A percentile compares a stretch with the other conserved stretches of the same genome.
Evolutionary conservation across 148 eudicot genomes (phyloP).

Genomic region (Drosera capensis): DNA sequence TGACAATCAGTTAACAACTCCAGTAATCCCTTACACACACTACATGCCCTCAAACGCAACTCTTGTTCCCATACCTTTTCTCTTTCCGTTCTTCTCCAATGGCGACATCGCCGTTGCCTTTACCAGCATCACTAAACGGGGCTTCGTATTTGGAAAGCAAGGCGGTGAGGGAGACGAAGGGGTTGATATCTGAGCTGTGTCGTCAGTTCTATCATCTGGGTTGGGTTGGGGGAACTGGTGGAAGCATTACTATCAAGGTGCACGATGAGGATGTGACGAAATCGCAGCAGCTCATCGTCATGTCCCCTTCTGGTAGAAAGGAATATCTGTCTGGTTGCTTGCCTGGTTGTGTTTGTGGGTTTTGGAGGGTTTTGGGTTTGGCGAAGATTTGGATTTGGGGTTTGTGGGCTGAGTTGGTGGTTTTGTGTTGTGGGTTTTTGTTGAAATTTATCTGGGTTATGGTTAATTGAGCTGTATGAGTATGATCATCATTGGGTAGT

Average conservation of each 20-base stretch:
- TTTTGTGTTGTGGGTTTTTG: no score
- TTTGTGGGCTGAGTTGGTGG: no score
- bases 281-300: conserved; percentile 69
- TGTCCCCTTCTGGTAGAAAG: conserved; percentile 99
- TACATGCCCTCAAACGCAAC: no score
- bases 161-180: conserved; percentile 50
- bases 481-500: no score
- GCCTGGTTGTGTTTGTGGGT: neutral
- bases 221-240: conserved; percentile 98
- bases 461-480: no score
- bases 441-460: no score
- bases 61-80: no score
- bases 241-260: conserved; percentile 87
- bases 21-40: no score
- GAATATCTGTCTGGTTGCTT: neutral
- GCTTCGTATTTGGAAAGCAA: conserved; percentile 45
- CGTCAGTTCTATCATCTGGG: conserved; percentile 83
- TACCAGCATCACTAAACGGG: conserved; percentile 26
- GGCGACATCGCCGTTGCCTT: conserved; percentile 26
- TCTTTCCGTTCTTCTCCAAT: no score
- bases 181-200: conserved; percentile 66
- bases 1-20: no score
- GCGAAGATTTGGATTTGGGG: neutral
- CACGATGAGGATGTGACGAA: conserved; percentile 75
- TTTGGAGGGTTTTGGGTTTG: neutral